phyloP scores from a whole-genome alignment of 768 basidiomycete species.

The Pulveroboletus sp. region DNA sequence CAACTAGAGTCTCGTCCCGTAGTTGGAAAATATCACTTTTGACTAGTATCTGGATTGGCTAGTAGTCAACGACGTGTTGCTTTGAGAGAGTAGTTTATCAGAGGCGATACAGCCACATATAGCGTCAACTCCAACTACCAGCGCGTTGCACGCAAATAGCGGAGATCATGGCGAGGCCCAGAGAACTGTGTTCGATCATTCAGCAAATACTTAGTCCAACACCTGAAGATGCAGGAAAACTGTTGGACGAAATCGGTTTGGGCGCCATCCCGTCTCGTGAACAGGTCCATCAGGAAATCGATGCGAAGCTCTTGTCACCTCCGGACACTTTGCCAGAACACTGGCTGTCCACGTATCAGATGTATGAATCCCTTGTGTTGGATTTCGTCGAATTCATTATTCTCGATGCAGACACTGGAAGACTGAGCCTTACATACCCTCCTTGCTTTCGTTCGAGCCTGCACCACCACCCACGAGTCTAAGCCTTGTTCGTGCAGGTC shows the following conservation, averaged over 20 bases:
- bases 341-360: conserved; percentile 78
- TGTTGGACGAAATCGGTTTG: conserved; percentile 58
- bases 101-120: conserved; percentile 20
- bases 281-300: conserved; percentile 63
- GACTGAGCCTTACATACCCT: conserved; percentile 52
- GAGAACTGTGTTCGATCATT: conserved; percentile 31
- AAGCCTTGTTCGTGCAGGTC: conserved; percentile 67
- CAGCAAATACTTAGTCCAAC: conserved; percentile 45
- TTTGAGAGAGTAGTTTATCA: neutral
- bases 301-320: conserved; percentile 70
- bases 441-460: conserved; percentile 59
- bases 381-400: conserved; percentile 8
- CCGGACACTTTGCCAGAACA: conserved; percentile 59
- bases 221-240: conserved; percentile 33
- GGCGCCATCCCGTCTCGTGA: conserved; percentile 52
- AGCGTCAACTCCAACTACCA: neutral
- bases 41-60: neutral
- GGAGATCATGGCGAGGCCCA: conserved; percentile 12
- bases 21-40: neutral
- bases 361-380: conserved; percentile 46
- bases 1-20: neutral
- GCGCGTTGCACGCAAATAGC: conserved; percentile 7
- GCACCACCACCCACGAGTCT: conserved; percentile 72
- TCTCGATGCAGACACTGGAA: conserved; percentile 62
- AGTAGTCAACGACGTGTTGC: neutral